Evolutionary conservation across 805 yeast species (phyloP).

Genomic region (Starmerella kuoi): DNA sequence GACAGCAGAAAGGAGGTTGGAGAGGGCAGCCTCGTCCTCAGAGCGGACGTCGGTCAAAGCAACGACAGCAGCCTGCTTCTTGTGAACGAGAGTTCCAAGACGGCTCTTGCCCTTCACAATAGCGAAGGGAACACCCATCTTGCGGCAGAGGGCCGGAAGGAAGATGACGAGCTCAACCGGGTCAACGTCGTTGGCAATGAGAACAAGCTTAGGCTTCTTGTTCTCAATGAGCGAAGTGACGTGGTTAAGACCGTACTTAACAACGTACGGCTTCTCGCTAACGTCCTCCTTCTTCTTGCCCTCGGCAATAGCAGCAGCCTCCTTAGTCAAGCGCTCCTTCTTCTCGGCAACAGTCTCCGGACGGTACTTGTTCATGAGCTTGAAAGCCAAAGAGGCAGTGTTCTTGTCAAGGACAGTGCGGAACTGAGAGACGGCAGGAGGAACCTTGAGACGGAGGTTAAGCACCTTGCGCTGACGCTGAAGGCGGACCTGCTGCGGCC

Average conservation of each 20-base stretch:
- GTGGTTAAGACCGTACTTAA: conserved; percentile 98
- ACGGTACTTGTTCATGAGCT: conserved; percentile 96
- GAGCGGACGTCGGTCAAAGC: conserved; percentile 91
- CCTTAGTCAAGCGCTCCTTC: conserved; percentile 97
- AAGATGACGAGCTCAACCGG: conserved; percentile 95
- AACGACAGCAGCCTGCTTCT: conserved; percentile 94
- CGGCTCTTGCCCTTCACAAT: conserved; percentile 97
- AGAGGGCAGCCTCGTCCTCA: conserved; percentile 90
- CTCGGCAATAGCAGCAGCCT: conserved; percentile 94
- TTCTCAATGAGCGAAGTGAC: conserved; percentile 93
- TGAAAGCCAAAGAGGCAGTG: conserved; percentile 95
- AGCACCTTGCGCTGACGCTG: conserved; percentile 98
- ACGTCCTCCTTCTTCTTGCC: conserved; percentile 96
- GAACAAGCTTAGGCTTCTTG: conserved; percentile 96
- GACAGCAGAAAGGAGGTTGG: conserved; percentile 84
- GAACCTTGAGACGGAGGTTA: conserved; percentile 93
- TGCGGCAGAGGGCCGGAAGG: conserved; percentile 97
- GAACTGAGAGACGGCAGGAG: conserved; percentile 97
- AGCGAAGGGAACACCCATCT: conserved; percentile 99
- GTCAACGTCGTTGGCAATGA: conserved; percentile 98
- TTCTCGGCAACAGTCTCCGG: conserved; percentile 96
- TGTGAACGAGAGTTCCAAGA: conserved; percentile 93
- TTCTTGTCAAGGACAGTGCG: conserved; percentile 93
- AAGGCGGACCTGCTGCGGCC: conserved; percentile 97
- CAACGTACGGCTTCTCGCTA: conserved; percentile 91